Base-by-base conservation (phyloP, 352 stramenopile genomes). In the Phytophthora sp. region DNA sequence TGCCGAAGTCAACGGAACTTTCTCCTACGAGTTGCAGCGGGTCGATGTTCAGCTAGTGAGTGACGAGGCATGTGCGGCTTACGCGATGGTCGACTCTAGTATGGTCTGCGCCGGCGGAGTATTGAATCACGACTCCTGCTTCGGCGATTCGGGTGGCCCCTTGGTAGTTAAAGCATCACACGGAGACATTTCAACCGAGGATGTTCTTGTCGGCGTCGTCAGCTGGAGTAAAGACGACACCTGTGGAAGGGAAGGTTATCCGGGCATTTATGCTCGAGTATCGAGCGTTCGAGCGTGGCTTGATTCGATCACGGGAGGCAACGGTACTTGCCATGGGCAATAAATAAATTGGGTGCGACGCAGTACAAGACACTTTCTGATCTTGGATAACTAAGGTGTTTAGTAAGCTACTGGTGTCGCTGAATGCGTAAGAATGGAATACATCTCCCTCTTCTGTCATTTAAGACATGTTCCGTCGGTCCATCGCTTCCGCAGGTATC, bases 81-180 rank as follows among this genome's bases (percentile, higher is more conserved):
- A 65, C 3, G 15, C 35, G 4, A 46, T 15, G 5, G 57, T 72
- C 23, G 54, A 62, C 5, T n/a, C 62, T 11, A 66, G 62, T 13
- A 84, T 80, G 66, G 31, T 88, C 15, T 88, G 78, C 35, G 78
- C 74, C 7, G 75, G 75, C 5, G 72, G 73, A 3, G 17, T 54
- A 24, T 21, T 35, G 18, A 66, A 59, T 27, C 45, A 72, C 26
- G 73, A 86, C 54, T 65, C 72, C 26, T 87, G 78, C 59, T 43
- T 76, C n/a, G 71, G 76, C 5, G 72, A 84, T 62, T 78, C 67
- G 15, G 78, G 78, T 6, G 74, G 76, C 2, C 78, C 74, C 15
- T 45, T 88, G 8, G 34, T 75, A 9, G 38, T 76, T 28, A 21
- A 45, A 2, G 26, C 38, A 12, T 3, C 11, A 39, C 53, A 39